A percentile compares a stretch with the other conserved stretches of the same genome.
phyloP scores from a whole-genome alignment of 345 rosid species.

The Rhizophora mangle region DNA sequence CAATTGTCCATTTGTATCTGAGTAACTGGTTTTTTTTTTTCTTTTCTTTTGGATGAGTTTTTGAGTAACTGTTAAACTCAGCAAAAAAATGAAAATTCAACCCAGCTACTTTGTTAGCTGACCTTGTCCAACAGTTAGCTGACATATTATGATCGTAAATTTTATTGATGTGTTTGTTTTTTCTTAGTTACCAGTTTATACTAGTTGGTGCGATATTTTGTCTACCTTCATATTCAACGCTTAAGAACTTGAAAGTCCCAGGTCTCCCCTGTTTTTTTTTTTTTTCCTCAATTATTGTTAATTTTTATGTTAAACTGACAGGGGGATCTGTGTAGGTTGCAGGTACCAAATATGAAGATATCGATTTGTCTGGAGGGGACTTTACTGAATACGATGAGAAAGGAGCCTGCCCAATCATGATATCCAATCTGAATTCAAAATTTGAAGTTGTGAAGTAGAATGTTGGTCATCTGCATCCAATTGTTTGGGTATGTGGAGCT shows the following conservation, averaged over 20 bases:
- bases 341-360: constrained; percentile 60
- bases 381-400: constrained; percentile 78
- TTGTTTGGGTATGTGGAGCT: constrained; percentile 22
- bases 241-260: not conserved
- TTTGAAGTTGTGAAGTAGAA: constrained; percentile 63
- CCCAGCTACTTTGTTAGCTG: too few relatives aligned
- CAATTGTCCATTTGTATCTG: too few relatives aligned
- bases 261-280: not conserved
- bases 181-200: too few relatives aligned
- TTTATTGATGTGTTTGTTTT: too few relatives aligned
- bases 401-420: constrained; percentile 82
- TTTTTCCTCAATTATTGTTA: not conserved
- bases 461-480: constrained; percentile 3
- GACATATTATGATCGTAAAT: too few relatives aligned
- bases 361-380: constrained; percentile 76
- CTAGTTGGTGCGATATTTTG: too few relatives aligned
- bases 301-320: constrained; percentile 7
- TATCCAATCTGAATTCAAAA: constrained; percentile 64
- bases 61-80: too few relatives aligned
- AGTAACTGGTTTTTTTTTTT: too few relatives aligned
- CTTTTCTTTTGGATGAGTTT: too few relatives aligned
- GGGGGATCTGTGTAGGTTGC: constrained; percentile 33
- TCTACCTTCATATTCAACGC: too few relatives aligned
- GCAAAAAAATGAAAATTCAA: too few relatives aligned
- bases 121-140: too few relatives aligned